Conservation (phyloP, 257 asterid genomes). For the Nicotiana noctiflora region DNA sequence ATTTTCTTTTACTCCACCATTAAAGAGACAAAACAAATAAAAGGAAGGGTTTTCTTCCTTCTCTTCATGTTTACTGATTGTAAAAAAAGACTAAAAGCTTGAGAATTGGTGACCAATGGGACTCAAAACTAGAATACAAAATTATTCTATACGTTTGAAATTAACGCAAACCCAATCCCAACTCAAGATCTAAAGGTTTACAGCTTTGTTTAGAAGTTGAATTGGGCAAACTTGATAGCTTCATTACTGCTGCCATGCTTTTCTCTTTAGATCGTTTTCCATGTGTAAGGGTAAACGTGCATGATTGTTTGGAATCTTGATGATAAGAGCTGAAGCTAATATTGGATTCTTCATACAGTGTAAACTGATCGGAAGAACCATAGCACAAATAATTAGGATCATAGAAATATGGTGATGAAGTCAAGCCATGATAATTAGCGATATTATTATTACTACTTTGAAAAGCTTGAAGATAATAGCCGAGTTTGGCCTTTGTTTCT, state of each 20-base stretch:
- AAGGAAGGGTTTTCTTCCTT: neutral
- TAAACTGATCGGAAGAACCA: slow-evolving; percentile 16
- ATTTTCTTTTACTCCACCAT: too few species aligned
- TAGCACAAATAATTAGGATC: slow-evolving; percentile 28
- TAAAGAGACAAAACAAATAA: too few species aligned
- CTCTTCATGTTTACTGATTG: neutral
- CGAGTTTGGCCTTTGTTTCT: slow-evolving; percentile 64
- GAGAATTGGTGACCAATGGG: neutral
- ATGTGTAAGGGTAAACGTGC: slow-evolving; percentile 36
- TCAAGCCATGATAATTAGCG: slow-evolving; percentile 5
- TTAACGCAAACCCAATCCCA: slow-evolving; percentile 56
- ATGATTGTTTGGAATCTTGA: slow-evolving; percentile 15
- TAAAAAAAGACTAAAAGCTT: neutral
- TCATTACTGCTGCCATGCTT: neutral
- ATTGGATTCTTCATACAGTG: slow-evolving; percentile 42
- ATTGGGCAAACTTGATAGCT: slow-evolving; percentile 18
- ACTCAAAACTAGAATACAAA: neutral
- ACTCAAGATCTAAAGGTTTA: slow-evolving; percentile 54
- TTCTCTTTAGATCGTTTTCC: slow-evolving; percentile 20
- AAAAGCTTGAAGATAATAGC: slow-evolving; percentile 54
- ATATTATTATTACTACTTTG: slow-evolving; percentile 1
- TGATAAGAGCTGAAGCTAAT: slow-evolving; percentile 42
- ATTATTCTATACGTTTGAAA: slow-evolving; percentile 14
- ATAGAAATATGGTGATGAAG: slow-evolving; percentile 10
- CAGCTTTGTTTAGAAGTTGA: slow-evolving; percentile 30